Percentiles rank a stretch among this genome's conserved stretches.
Evolutionary conservation across 2,329 filamentous ascomycete genomes (phyloP).

Genomic region (Fusarium sp.): DNA sequence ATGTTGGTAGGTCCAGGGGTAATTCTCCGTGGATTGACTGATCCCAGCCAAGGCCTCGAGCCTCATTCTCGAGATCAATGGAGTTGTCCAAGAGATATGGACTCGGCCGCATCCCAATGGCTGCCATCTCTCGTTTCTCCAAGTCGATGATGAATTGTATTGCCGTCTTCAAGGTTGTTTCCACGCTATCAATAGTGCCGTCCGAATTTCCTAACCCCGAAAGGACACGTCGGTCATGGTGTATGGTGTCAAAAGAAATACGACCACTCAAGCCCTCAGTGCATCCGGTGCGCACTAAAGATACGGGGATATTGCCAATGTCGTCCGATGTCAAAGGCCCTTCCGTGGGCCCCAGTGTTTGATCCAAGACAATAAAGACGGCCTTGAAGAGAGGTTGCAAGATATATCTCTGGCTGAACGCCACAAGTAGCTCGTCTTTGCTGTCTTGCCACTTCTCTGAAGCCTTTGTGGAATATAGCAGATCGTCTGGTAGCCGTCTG

Average conservation of each 20-base stretch:
- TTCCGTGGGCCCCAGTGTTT: background rate
- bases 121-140: background rate
- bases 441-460: background rate
- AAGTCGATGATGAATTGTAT: background rate
- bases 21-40: background rate
- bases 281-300: background rate
- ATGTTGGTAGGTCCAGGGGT: background rate
- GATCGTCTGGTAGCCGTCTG: background rate
- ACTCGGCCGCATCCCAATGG: background rate
- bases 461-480: background rate
- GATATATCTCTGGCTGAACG: background rate
- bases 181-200: background rate
- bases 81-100: background rate
- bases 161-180: slow-evolving; percentile 1
- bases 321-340: background rate
- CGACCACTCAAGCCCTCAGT: background rate
- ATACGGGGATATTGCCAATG: background rate
- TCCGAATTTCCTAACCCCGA: background rate
- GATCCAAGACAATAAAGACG: background rate
- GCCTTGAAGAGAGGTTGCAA: slow-evolving; percentile 1
- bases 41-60: background rate
- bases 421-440: background rate
- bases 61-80: background rate
- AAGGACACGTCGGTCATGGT: background rate
- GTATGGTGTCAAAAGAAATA: background rate